These are phyloP conservation scores for Hypoxylon sp. DNA, from an alignment of 2,329 filamentous ascomycete genomes.

Conservation along the genomic window DNA sequence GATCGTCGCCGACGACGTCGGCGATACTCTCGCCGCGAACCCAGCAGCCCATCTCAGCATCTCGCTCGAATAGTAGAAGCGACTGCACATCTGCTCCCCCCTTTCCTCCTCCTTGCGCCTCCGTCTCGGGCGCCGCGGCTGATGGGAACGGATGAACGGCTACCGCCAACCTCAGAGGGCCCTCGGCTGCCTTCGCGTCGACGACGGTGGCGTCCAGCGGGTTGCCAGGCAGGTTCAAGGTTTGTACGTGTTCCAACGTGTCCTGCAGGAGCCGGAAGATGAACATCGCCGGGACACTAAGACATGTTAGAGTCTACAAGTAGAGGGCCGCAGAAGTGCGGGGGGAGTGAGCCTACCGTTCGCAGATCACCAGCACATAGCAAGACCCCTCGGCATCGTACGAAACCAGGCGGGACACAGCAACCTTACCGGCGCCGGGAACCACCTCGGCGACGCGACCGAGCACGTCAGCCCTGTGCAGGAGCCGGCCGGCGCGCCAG, in stretches of 20 bases:
- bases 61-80: constrained; percentile 37
- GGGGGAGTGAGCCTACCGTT: constrained; percentile 51
- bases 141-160: constrained; percentile 49
- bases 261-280: constrained; percentile 62
- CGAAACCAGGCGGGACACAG: constrained; percentile 55
- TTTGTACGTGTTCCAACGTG: constrained; percentile 58
- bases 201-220: constrained; percentile 62
- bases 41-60: constrained; percentile 33
- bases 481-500: constrained; percentile 68
- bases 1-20: constrained; percentile 15
- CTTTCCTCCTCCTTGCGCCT: constrained; percentile 11
- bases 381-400: constrained; percentile 38
- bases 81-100: constrained; percentile 2
- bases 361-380: constrained; percentile 53
- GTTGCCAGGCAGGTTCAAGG: constrained; percentile 68
- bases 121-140: constrained; percentile 33
- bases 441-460: constrained; percentile 50
- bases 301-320: constrained; percentile 31
- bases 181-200: neutral
- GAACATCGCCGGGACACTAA: constrained; percentile 69
- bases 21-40: constrained; percentile 12
- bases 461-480: constrained; percentile 63
- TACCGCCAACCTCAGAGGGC: constrained; percentile 47
- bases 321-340: neutral
- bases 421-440: constrained; percentile 51